Evolutionary conservation across 306 rosid species (phyloP).

Genomic region (Inga leiocalycina): DNA sequence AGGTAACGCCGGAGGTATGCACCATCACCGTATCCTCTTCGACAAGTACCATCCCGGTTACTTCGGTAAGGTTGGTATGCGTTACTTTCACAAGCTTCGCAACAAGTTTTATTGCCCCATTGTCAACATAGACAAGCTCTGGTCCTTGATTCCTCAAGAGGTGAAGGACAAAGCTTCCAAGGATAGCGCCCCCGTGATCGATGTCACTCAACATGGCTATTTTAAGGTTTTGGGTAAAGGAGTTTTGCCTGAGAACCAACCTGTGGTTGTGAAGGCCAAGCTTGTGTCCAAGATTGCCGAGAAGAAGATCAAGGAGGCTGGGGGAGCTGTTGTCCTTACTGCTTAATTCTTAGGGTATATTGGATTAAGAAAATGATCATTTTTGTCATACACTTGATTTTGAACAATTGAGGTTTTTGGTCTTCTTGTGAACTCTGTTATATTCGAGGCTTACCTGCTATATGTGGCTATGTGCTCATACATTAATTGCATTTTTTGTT

Average conservation of each 20-base stretch:
- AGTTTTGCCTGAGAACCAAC: conserved; percentile 59
- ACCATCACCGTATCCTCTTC: conserved; percentile 82
- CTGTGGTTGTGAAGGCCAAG: conserved; percentile 73
- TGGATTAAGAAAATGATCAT: neutral
- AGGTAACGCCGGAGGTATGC: conserved; percentile 89
- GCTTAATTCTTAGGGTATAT: conserved; percentile 48
- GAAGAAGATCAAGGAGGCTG: conserved; percentile 82
- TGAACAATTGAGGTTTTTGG: conserved; percentile 1
- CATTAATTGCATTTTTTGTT: conserved; percentile 10
- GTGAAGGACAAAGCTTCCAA: conserved; percentile 58
- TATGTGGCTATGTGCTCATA: neutral
- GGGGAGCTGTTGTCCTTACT: conserved; percentile 77
- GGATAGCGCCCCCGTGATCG: conserved; percentile 62
- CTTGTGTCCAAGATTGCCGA: conserved; percentile 73
- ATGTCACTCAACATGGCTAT: conserved; percentile 67
- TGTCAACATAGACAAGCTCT: conserved; percentile 75
- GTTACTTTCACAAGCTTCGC: conserved; percentile 79
- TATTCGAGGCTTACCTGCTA: conserved; percentile 1
- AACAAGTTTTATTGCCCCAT: conserved; percentile 69
- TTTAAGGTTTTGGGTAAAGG: conserved; percentile 85
- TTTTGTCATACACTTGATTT: neutral
- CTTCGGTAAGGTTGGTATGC: conserved; percentile 81
- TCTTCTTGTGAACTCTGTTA: neutral
- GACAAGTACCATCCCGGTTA: conserved; percentile 85
- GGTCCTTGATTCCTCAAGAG: conserved; percentile 70